Evolutionary conservation across 2,329 filamentous ascomycete species (phyloP).

Genomic region (Monosporascus sp.): DNA sequence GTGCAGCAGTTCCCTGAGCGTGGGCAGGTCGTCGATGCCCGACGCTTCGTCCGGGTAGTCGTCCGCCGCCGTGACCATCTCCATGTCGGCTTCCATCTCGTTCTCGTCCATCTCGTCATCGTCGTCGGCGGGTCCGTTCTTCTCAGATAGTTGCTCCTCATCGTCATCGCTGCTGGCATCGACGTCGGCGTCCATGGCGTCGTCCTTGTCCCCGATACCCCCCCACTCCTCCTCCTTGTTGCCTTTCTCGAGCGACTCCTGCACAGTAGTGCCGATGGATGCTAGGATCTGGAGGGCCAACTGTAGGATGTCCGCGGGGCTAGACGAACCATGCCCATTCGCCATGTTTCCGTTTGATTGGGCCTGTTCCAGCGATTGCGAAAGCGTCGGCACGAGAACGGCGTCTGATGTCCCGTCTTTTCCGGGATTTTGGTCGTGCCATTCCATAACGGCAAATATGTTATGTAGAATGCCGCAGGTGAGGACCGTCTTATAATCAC

Average conservation of each 20-base stretch:
- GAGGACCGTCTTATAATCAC: slow-evolving; percentile 46
- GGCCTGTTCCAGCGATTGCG: slow-evolving; percentile 32
- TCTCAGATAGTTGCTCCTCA: slow-evolving; percentile 32
- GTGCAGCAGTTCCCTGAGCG: slow-evolving; percentile 43
- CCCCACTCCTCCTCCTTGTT: slow-evolving; percentile 36
- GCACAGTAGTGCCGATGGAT: slow-evolving; percentile 57
- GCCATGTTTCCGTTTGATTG: slow-evolving; percentile 19
- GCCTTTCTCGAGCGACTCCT: slow-evolving; percentile 44
- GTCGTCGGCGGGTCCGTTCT: slow-evolving; percentile 35
- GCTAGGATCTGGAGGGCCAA: slow-evolving; percentile 59
- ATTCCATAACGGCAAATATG: slow-evolving; percentile 49
- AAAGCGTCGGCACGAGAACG: slow-evolving; percentile 41
- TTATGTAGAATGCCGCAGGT: slow-evolving; percentile 61
- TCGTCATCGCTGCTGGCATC: slow-evolving; percentile 35
- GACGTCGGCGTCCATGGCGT: slow-evolving; percentile 32
- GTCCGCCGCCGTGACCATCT: slow-evolving; percentile 51
- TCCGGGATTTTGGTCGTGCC: slow-evolving; percentile 47
- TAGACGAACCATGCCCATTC: slow-evolving; percentile 34
- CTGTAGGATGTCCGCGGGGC: slow-evolving; percentile 42
- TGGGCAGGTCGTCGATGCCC: slow-evolving; percentile 48
- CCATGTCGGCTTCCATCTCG: slow-evolving; percentile 60
- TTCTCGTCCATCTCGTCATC: slow-evolving; percentile 52
- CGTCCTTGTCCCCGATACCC: slow-evolving; percentile 30
- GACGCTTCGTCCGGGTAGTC: slow-evolving; percentile 37
- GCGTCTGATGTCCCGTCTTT: slow-evolving; percentile 47